Conservation (phyloP, 768 basidiomycete genomes). For the Macrolepiota dolichaula region DNA sequence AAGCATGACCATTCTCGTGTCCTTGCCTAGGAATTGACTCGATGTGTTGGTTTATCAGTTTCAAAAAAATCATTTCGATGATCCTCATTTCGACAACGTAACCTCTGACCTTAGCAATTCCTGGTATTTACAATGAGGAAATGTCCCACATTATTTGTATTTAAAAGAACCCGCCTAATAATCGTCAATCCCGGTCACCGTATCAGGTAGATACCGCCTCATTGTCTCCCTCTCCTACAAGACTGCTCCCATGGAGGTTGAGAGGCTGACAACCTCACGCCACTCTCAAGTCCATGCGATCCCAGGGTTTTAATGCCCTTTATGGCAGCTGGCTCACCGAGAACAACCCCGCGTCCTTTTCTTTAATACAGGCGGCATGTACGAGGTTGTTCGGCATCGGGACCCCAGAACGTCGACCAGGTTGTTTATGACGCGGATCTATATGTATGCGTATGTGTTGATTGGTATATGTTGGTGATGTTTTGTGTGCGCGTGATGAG, state of each 20-base stretch:
- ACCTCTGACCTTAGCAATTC: too few relatives aligned
- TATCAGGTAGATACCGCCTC: conserved; percentile 90
- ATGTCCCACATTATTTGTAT: too few relatives aligned
- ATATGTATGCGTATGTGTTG: too few relatives aligned
- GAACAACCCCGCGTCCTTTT: conserved; percentile 89
- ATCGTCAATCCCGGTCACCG: conserved; percentile 94
- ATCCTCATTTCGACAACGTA: too few relatives aligned
- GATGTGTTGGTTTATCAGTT: too few relatives aligned
- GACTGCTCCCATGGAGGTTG: conserved; percentile 98
- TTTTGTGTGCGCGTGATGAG: too few relatives aligned
- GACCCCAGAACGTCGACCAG: conserved; percentile 47
- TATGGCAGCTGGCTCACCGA: conserved; percentile 99
- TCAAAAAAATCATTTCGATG: too few relatives aligned
- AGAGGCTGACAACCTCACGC: conserved; percentile 74
- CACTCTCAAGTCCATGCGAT: conserved; percentile 76
- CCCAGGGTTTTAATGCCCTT: conserved; percentile 87
- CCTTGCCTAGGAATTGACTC: too few relatives aligned
- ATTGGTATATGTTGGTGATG: background rate
- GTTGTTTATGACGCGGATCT: conserved; percentile 53
- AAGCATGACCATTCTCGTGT: too few relatives aligned
- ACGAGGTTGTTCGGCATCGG: conserved; percentile 51
- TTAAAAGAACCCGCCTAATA: too few relatives aligned
- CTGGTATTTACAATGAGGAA: too few relatives aligned
- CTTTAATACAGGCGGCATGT: conserved; percentile 91
- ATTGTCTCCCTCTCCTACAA: conserved; percentile 99